Base-by-base conservation (phyloP, 768 basidiomycete species). In the Serendipita sp. region DNA sequence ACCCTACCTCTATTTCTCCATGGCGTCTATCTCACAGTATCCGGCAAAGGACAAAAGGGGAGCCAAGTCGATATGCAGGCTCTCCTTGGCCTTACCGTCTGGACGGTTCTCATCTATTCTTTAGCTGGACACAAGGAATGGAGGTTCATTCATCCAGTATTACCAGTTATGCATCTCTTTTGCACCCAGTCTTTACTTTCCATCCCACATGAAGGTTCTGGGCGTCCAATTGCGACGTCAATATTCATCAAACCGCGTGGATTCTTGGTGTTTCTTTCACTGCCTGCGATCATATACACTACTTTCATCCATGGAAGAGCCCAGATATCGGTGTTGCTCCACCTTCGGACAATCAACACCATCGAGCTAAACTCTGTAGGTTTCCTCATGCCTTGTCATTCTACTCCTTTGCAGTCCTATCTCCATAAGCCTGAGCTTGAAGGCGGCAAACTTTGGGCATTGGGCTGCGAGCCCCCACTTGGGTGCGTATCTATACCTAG, bases 371-470 rank as follows among this genome's bases (percentile, higher is more conserved):
- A 68, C 3, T 77, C 80, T 18, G 74, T 95, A 23, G 91, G 89
- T 0, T 84, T 91, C 69, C 74, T 97, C 23, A 94, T 92, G 89
- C 95, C 96, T 8, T 99, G 96, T 67, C 95, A 99, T 74, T 96
- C 94, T 23, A 91, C 89, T 0, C 95, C 95, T 3, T 92, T 89
- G 75, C 87, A 91, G 70, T 84, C 91, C 1, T 86, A 92, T 72
- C 71, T 98, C 5, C 96, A 98, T 72, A 77, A 83, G 18, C 74
- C 76, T 29, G 79, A 86, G 58, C 78, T 91, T 6, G 82, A 81
- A 23, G 71, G 75, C 1, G 81, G 81, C 5, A 74, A 76, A 62
- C 75, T 86, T 69, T 98, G 94, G 92, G 82, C 87, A 23, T 72
- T 99, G 27, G 87, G 88, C 3, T 99, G 96, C 70, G 95, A 97